Conservation (phyloP, 1,284 basidiomycete species). For the Malassezia japonica region DNA sequence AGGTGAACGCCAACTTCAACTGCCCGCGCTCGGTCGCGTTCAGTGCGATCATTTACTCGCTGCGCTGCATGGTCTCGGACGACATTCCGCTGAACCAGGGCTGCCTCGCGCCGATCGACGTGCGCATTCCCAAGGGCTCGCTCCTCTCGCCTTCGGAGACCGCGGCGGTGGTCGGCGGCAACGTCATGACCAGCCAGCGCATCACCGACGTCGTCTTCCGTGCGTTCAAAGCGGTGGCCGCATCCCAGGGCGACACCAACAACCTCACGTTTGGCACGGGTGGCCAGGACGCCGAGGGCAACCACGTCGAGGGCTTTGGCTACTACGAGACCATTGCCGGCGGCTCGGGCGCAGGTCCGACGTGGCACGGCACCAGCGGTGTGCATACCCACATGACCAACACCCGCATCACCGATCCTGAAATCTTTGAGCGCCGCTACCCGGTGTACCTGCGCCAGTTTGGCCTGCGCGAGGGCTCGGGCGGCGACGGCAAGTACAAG, state of each 20-base stretch:
- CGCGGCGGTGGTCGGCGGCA: constrained; percentile 85
- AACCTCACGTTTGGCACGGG: constrained; percentile 84
- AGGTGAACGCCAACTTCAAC: constrained; percentile 82
- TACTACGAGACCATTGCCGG: constrained; percentile 96
- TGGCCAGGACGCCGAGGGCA: constrained; percentile 71
- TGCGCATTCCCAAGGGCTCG: constrained; percentile 70
- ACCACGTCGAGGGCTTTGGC: constrained; percentile 70
- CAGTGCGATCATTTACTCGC: constrained; percentile 84
- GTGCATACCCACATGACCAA: constrained; percentile 70
- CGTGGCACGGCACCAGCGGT: constrained; percentile 65
- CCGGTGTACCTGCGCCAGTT: constrained; percentile 76
- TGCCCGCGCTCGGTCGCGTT: constrained; percentile 65
- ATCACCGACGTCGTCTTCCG: constrained; percentile 90
- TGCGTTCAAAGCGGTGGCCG: constrained; percentile 84
- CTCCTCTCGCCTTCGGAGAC: constrained; percentile 65
- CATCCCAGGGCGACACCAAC: constrained; percentile 79
- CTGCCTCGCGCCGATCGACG: constrained; percentile 61
- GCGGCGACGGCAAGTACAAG: constrained; percentile 64
- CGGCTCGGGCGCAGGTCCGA: constrained; percentile 76
- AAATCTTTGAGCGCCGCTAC: constrained; percentile 81
- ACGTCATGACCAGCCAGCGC: constrained; percentile 81
- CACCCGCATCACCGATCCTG: constrained; percentile 66
- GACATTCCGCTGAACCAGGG: constrained; percentile 92
- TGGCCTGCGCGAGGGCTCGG: constrained; percentile 65
- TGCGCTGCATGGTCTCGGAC: constrained; percentile 79